Base-by-base conservation (phyloP, 495 filamentous ascomycete species). In the Aspergillus ostianus region DNA sequence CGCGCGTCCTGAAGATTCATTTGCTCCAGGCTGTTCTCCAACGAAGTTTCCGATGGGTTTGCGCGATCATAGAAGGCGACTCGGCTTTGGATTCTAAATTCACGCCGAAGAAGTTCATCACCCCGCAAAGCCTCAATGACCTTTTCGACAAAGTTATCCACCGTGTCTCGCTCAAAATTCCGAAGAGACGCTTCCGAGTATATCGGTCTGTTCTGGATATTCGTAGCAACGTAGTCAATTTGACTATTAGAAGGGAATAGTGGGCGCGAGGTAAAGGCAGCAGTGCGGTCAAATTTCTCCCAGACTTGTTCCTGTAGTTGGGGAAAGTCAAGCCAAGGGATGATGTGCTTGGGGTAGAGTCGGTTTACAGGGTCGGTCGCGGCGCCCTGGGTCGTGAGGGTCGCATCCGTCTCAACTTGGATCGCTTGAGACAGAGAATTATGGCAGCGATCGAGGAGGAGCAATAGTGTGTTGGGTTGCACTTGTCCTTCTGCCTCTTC, bases 291-390 rank as follows among this genome's bases (percentile, higher is more conserved):
- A 19, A 70, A 30, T 63, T 64, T 66, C 27, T 51, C 53, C 64
- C 67, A 66, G 30, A 64, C 45, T 58, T 65, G 44, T 41, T 67
- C 62, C 50, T 70, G 62, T 21, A 67, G 57, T 30, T 55, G 48
- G 26, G 68, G 67, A 48, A 70, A 70, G 53, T 66, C 54, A 64
- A 56, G 51, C 65, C 61, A 71, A 55, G 66, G 68, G 26, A 63
- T 41, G 5, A 68, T 71, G 4, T 27, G 60, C 41, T 64, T 57
- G 44, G 67, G 62, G 53, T 51, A 71, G 49, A 66, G 60, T 63
- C 60, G 56, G 56, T 67, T 71, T 4, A 65, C 64, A 32, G 44
- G 44, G 44, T 47, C 6, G 44, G 44, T 47, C 44, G 44, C 44
- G 44, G 2, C 44, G 44, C 18, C 44, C 44, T 47, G 44, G 18